These are phyloP conservation scores for Magnaporthales sp. DNA, from an alignment of 2,329 filamentous ascomycete species.

Conservation along the genomic window DNA sequence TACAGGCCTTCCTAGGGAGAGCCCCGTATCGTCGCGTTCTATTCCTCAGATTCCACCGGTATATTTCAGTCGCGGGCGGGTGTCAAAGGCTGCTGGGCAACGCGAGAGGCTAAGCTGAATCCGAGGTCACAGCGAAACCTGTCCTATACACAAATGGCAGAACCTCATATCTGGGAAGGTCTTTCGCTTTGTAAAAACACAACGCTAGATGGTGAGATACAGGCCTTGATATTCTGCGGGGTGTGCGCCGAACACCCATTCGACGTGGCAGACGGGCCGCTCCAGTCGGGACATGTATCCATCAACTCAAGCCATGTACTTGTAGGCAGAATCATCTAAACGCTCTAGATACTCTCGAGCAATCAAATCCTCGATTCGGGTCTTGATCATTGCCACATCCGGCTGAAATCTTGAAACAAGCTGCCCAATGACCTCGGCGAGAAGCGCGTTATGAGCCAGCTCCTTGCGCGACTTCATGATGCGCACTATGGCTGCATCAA, in stretches of 20 bases:
- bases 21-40: neutral
- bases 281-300: neutral
- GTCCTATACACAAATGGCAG: neutral
- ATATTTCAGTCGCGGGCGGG: neutral
- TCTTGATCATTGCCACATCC: constrained; percentile 70
- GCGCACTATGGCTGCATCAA: constrained; percentile 69
- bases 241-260: neutral
- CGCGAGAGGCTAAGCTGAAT: neutral
- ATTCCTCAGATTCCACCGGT: neutral
- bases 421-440: constrained; percentile 64
- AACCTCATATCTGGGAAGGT: neutral
- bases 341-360: constrained; percentile 71
- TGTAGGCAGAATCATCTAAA: constrained; percentile 45
- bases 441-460: constrained; percentile 58
- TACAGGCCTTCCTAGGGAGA: neutral
- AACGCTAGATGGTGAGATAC: neutral
- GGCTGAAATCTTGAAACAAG: constrained; percentile 64
- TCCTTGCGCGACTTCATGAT: constrained; percentile 86
- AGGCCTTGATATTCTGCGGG: neutral
- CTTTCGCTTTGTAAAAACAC: neutral
- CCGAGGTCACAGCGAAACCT: neutral
- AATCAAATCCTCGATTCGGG: constrained; percentile 70
- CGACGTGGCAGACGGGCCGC: neutral
- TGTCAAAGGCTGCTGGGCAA: neutral
- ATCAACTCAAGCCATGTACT: neutral